Conservation (phyloP, 345 rosid genomes). For the Lepidium aucheri region DNA sequence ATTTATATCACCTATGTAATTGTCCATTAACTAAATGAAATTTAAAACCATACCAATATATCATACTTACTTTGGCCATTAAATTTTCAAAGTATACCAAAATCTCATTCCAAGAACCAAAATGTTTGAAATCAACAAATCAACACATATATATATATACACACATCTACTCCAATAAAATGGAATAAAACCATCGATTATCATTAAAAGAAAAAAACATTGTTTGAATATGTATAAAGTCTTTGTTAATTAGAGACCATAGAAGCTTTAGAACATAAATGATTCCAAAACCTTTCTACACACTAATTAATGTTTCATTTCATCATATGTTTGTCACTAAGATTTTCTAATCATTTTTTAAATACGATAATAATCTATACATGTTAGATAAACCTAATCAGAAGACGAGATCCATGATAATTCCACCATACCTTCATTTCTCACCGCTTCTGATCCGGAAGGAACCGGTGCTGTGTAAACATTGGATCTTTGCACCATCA, state of each 20-base stretch:
- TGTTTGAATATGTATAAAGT: slow-evolving; percentile 14
- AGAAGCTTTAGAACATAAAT: slow-evolving; percentile 5
- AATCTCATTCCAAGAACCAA: background rate
- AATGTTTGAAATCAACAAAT: background rate
- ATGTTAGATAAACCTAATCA: slow-evolving; percentile 24
- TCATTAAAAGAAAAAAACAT: background rate
- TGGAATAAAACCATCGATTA: background rate
- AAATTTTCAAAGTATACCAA: background rate
- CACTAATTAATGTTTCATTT: background rate
- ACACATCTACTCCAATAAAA: background rate
- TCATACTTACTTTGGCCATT: background rate
- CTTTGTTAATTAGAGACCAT: background rate
- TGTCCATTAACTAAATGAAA: background rate
- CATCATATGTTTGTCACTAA: background rate
- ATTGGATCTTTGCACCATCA: slow-evolving; percentile 29
- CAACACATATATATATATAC: background rate
- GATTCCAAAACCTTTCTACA: slow-evolving; percentile 7
- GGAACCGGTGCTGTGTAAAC: too few species aligned
- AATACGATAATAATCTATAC: background rate
- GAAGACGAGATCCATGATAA: slow-evolving; percentile 82
- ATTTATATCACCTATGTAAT: background rate
- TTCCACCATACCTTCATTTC: slow-evolving; percentile 62
- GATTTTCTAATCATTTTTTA: background rate
- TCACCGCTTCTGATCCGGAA: slow-evolving; percentile 27
- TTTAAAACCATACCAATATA: background rate